Evolutionary conservation across 768 basidiomycete species (phyloP).

Genomic region (Boletus rubescentipes): DNA sequence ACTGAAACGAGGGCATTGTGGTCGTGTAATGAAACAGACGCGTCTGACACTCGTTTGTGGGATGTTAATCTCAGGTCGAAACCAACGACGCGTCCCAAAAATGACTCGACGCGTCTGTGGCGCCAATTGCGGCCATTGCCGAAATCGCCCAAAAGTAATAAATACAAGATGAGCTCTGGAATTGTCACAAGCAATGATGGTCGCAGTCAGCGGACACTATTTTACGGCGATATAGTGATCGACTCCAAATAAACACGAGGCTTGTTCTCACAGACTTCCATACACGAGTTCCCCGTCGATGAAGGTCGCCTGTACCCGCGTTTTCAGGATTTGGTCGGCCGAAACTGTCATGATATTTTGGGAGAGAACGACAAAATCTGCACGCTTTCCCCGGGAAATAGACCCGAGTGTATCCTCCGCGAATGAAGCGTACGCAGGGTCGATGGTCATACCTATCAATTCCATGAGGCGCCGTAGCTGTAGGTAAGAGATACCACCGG

Average conservation of each 20-base stretch:
- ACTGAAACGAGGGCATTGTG: constrained; percentile 22
- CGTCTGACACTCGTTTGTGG: neutral
- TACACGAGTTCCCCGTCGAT: constrained; percentile 67
- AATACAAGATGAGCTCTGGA: too few relatives aligned
- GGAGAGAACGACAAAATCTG: constrained; percentile 84
- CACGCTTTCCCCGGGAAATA: constrained; percentile 72
- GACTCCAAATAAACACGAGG: neutral
- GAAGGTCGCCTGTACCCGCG: constrained; percentile 70
- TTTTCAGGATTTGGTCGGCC: constrained; percentile 55
- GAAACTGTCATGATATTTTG: constrained; percentile 77
- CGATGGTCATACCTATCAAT: constrained; percentile 77
- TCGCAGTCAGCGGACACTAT: neutral
- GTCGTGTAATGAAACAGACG: neutral
- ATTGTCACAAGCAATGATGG: neutral
- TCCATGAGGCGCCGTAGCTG: neutral
- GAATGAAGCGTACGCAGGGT: constrained; percentile 87
- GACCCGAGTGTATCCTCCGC: constrained; percentile 73
- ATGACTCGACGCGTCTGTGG: constrained; percentile 25
- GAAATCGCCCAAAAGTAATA: neutral
- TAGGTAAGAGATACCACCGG: neutral
- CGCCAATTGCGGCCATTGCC: constrained; percentile 13
- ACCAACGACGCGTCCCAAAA: constrained; percentile 2
- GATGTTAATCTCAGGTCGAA: too few relatives aligned
- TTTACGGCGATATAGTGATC: neutral
- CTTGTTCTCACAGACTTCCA: constrained; percentile 35